Conservation (phyloP, 441 rosid species). For the Eruca vesicaria region DNA sequence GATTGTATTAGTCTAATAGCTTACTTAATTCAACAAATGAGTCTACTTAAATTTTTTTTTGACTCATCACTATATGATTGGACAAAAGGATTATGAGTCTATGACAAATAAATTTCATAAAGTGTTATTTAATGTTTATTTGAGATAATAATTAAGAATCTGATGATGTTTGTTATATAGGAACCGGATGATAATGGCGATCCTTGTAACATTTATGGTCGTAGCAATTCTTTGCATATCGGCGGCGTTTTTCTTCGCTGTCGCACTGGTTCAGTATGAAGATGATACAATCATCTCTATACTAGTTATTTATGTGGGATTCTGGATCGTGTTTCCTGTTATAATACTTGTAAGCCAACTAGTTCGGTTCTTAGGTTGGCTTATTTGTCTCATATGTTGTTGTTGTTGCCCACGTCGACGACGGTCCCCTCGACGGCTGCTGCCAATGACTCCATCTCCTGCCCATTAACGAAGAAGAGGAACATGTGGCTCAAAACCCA, state of each 20-base stretch:
- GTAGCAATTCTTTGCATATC: constrained; percentile 28
- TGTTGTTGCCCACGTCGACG: constrained; percentile 17
- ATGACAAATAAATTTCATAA: not conserved
- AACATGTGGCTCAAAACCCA: not conserved
- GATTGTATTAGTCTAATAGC: not conserved
- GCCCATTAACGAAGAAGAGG: not conserved
- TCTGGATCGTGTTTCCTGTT: constrained; percentile 29
- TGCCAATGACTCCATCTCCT: constrained; percentile 15
- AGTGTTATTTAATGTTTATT: not conserved
- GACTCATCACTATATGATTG: not conserved
- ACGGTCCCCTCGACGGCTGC: constrained; percentile 4
- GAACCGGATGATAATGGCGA: constrained; percentile 28
- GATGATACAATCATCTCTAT: not conserved
- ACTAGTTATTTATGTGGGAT: constrained; percentile 4
- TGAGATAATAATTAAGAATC: not conserved
- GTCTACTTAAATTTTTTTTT: not conserved
- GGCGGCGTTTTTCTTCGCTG: constrained; percentile 13
- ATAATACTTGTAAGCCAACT: constrained; percentile 22
- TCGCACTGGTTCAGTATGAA: constrained; percentile 26
- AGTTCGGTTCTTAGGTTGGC: constrained; percentile 21
- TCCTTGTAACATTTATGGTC: constrained; percentile 26
- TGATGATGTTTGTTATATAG: constrained; percentile 6
- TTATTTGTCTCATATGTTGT: constrained; percentile 21
- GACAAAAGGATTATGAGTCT: not conserved
- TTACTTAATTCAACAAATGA: not conserved